Evolutionary conservation across 2,329 filamentous ascomycete species (phyloP).

Genomic region (Colletotrichum orchidophilum): DNA sequence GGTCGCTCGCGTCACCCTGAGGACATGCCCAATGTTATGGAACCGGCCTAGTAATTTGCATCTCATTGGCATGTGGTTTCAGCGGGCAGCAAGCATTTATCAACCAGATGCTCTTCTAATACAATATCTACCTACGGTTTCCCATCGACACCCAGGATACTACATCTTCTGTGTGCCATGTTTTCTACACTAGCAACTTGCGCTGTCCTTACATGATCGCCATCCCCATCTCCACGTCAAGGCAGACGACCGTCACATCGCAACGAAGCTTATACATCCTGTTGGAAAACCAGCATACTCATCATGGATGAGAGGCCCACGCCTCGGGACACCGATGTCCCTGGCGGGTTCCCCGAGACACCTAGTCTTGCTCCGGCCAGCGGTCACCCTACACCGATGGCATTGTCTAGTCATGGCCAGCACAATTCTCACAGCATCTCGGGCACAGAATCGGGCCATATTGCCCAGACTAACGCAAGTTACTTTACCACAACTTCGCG

Average conservation of each 20-base stretch:
- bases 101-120: background rate
- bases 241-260: background rate
- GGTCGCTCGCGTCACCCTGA: slow-evolving; percentile 1
- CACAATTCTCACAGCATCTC: background rate
- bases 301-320: slow-evolving; percentile 42
- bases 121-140: background rate
- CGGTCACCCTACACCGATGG: slow-evolving; percentile 25
- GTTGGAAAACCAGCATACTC: background rate
- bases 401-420: background rate
- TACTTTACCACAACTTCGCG: background rate
- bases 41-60: background rate
- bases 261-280: background rate
- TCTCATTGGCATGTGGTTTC: background rate
- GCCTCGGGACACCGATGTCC: slow-evolving; percentile 43
- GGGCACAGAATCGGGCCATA: background rate
- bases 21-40: background rate
- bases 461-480: background rate
- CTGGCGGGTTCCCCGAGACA: slow-evolving; percentile 45
- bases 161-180: too few species aligned
- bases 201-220: background rate
- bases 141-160: background rate
- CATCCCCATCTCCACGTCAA: background rate
- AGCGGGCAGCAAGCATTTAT: background rate
- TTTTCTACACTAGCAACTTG: background rate
- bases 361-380: slow-evolving; percentile 35